Evolutionary conservation across 169 alveolate species (phyloP).

Genomic region (Condylostoma magnum): DNA sequence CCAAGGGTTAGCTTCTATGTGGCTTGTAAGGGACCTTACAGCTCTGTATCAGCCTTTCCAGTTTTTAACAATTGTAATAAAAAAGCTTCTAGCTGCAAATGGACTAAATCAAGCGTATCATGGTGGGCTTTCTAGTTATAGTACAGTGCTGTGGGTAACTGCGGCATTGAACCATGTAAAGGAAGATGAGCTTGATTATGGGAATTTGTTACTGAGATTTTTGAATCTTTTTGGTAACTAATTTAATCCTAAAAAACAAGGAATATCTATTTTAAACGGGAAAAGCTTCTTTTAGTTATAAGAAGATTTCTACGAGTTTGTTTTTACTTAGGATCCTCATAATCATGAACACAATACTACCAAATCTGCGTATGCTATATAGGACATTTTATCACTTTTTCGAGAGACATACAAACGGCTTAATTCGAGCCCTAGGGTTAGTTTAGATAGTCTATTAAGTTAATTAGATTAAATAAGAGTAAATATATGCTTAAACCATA

Average conservation of each 20-base stretch:
- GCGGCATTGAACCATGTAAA: background rate
- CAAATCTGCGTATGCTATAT: background rate
- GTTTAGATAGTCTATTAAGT: no score
- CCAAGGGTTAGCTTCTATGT: background rate
- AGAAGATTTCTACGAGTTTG: background rate
- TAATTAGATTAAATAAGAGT: no score
- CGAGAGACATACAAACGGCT: background rate
- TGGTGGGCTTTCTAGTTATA: slow-evolving; percentile 13
- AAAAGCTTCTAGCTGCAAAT: background rate
- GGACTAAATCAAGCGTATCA: slow-evolving; percentile 6
- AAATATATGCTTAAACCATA: no score
- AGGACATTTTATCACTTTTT: slow-evolving; percentile 4
- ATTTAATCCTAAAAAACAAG: slow-evolving; percentile 5
- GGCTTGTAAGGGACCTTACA: background rate
- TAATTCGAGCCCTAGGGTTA: no score
- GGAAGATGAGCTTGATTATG: background rate
- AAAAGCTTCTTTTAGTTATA: background rate
- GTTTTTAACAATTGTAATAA: slow-evolving; percentile 1
- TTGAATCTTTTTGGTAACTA: background rate
- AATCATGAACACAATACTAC: background rate
- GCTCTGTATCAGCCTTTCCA: background rate
- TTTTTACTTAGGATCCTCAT: slow-evolving; percentile 12
- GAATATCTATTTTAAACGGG: background rate
- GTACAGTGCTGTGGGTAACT: background rate
- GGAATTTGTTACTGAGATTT: background rate